Conservation (phyloP, 169 alveolate genomes). For the Pseudocohnilembus persalinus region DNA sequence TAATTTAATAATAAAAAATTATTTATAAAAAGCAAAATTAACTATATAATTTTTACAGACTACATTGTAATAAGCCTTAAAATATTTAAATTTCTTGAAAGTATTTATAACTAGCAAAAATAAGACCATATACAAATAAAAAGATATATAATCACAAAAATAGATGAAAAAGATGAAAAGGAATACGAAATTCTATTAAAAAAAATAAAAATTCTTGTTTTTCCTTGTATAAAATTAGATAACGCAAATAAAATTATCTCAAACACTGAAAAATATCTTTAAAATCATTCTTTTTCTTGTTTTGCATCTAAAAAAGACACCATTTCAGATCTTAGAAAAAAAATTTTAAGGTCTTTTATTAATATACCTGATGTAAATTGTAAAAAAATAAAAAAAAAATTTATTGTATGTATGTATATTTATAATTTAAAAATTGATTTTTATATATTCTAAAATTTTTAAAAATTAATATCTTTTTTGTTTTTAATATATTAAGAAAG, state of each 20-base stretch:
- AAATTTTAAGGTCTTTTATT: not conserved
- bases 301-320: not conserved
- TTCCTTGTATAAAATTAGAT: not conserved
- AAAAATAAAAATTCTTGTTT: too few relatives aligned
- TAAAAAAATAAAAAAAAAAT: too few relatives aligned
- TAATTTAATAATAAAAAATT: too few relatives aligned
- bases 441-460: not conserved
- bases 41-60: not conserved
- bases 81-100: too few relatives aligned
- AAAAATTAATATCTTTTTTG: too few relatives aligned
- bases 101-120: too few relatives aligned
- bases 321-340: not conserved
- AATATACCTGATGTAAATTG: too few relatives aligned
- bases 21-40: too few relatives aligned
- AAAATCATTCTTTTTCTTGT: too few relatives aligned
- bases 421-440: too few relatives aligned
- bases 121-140: not conserved
- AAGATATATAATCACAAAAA: not conserved
- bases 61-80: not conserved
- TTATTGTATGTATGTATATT: not conserved
- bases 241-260: too few relatives aligned
- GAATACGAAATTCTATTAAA: not conserved
- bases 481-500: too few relatives aligned
- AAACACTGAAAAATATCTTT: not conserved
- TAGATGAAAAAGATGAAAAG: not conserved